A percentile compares a stretch with the other conserved stretches of the same genome.
Conservation (phyloP, 179 eudicot species). For the Pouteria campechiana region DNA sequence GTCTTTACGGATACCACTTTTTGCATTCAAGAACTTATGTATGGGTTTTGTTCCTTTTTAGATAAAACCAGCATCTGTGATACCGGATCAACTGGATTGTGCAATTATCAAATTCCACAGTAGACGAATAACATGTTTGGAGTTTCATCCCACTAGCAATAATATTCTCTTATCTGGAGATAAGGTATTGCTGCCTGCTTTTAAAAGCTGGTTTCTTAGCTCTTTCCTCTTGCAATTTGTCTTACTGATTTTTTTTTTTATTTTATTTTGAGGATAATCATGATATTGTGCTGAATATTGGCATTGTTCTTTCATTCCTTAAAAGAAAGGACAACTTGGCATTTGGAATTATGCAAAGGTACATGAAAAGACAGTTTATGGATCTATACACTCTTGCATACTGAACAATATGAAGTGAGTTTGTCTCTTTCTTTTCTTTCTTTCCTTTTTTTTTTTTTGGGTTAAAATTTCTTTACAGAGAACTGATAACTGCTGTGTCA, state of each 20-base stretch:
- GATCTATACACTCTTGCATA: conserved; percentile 65
- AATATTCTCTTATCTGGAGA: conserved; percentile 88
- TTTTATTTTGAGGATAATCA: no score
- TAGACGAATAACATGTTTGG: conserved; percentile 85
- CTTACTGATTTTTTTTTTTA: background rate
- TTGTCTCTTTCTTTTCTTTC: background rate
- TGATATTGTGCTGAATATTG: background rate
- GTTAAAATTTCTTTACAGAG: background rate
- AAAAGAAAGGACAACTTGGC: conserved; percentile 96
- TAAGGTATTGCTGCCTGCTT: conserved; percentile 41
- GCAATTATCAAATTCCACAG: conserved; percentile 88
- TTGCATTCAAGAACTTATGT: background rate
- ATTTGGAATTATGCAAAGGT: conserved; percentile 89
- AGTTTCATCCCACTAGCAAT: conserved; percentile 81
- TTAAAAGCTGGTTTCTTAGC: no score
- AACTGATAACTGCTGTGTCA: no score
- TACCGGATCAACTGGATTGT: conserved; percentile 75
- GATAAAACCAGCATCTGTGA: conserved; percentile 65
- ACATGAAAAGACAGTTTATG: conserved; percentile 75
- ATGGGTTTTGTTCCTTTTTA: no score
- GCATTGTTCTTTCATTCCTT: background rate
- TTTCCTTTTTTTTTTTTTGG: background rate
- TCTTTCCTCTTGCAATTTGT: no score
- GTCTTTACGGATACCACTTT: background rate
- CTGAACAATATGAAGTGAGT: conserved; percentile 87